Evolutionary conservation across 2,329 filamentous ascomycete species (phyloP).

Genomic region (Elsinoe fawcettii): DNA sequence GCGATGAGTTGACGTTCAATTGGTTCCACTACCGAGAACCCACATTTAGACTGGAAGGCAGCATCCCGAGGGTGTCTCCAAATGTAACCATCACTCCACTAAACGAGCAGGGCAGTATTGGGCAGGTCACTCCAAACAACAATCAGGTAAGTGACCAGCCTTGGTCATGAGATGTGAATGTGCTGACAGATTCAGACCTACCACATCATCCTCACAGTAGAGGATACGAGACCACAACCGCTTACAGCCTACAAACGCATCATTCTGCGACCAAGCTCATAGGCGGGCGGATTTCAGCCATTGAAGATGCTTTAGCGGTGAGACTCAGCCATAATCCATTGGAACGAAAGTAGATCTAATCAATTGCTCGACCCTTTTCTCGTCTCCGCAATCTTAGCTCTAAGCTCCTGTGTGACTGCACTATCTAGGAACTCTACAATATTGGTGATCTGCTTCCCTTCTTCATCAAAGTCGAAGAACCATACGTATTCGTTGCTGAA

Average conservation of each 20-base stretch:
- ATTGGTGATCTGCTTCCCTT: slow-evolving; percentile 18
- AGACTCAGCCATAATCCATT: background rate
- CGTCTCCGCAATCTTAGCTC: slow-evolving; percentile 1
- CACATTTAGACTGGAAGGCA: slow-evolving; percentile 34
- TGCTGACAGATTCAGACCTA: slow-evolving; percentile 35
- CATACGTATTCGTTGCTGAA: slow-evolving; percentile 23
- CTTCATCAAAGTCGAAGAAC: slow-evolving; percentile 20
- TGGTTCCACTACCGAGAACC: slow-evolving; percentile 46
- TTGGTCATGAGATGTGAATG: slow-evolving; percentile 29
- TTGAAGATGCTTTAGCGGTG: background rate
- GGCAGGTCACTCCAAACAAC: slow-evolving; percentile 20
- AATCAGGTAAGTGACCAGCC: slow-evolving; percentile 20
- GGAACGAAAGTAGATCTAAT: background rate
- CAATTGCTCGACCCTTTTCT: background rate
- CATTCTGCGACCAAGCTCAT: slow-evolving; percentile 23
- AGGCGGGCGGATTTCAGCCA: background rate
- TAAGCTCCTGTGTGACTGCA: slow-evolving; percentile 4
- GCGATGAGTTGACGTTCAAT: slow-evolving; percentile 36
- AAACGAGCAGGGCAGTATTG: slow-evolving; percentile 26
- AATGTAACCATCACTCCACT: slow-evolving; percentile 25
- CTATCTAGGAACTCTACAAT: slow-evolving; percentile 22
- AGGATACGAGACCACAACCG: slow-evolving; percentile 36
- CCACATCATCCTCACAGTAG: slow-evolving; percentile 46
- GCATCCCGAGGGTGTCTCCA: slow-evolving; percentile 33
- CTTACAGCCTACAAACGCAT: slow-evolving; percentile 44